Evolutionary conservation across 495 filamentous ascomycete species (phyloP), one percentile per base, ranked within the genome.

Genomic region (Aspergillus olivimuriae): DNA sequence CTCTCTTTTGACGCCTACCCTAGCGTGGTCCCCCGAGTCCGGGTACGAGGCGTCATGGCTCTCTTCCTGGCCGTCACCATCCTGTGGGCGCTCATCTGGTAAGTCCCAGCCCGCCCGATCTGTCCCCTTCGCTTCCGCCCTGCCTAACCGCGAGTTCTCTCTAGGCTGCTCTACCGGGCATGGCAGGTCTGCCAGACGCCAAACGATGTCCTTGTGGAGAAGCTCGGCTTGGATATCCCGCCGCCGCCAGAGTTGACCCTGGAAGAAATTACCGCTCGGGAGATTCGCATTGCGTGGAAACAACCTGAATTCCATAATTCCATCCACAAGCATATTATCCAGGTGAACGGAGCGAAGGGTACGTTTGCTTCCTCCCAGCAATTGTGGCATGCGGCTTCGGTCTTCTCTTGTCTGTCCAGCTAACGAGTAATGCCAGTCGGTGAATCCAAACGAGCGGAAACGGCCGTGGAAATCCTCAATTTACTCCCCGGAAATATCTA

Each of bases 291-390:
- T 12, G 89, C 90, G 55, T 96, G 90, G 89, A 89, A 87, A 41
- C 76, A 85, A 39, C 82, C 86, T 1, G 81, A 86, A 32, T 76
- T 81, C 55, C 82, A 82, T 41, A 82, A 86, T 44, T 83, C 86
- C 10, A 84, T 90, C 39, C 73, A 84, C 11, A 92, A 89, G 66
- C 87, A 94, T 58, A 77, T 90, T 17, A 89, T 98, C 28, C 86
- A 94, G 52, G 81, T 96, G 42, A 97, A 98, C 57, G 90, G 90
- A 24, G 81, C 87, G 24, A 89, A 89, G 68, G 86, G 89, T 94
- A 64, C 1, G 11, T 23, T n/a, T n/a, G n/a, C n/a, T n/a, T n/a
- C n/a, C n/a, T n/a, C n/a, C n/a, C n/a, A n/a, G n/a, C n/a, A n/a
- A n/a, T n/a, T n/a, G n/a, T n/a, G n/a, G n/a, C 7, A 17, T 22